Base-by-base conservation (phyloP, 2,329 filamentous ascomycete species). In the Alternaria conjuncta region DNA sequence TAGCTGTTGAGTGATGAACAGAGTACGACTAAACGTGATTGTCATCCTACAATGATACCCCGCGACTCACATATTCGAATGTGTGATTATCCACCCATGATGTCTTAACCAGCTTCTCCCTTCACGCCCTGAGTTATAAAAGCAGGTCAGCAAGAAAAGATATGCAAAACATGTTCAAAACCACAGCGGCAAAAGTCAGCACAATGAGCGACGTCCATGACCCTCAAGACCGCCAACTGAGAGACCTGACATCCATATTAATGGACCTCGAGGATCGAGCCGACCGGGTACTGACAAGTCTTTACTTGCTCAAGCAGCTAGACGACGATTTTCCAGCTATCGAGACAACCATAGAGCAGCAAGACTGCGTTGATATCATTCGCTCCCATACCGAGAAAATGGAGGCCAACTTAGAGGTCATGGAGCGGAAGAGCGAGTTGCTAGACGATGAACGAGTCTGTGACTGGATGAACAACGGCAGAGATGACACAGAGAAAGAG, bases 231-330 rank as follows among this genome's bases (percentile, higher is more conserved):
- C 18, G 21, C 18, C 46, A 21, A 8, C 20, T 2, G 15, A n/a
- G 28, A n/a, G 51, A 62, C 25, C 20, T 66, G 11, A 28, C 6
- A 11, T 12, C 28, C 9, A 6, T 60, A 7, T 44, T 64, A n/a
- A 18, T 20, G 2, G 56, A 57, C 41, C 55, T 66, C 20, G 47
- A 58, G 10, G 20, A 46, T 23, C 58, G 57, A 36, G 51, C 51
- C 8, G 51, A 61, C 21, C 55, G 51, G 6, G 23, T 64, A 15
- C 28, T 61, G 5, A 56, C 53, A 26, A 60, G 50, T 12, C 45
- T 64, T 18, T 53, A 45, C 36, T 45, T 66, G 15, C 20, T 66
- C 20, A 43, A 51, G 41, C 51, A 57, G 18, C n/a, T 61, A 36
- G 44, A 58, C 13, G 12, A 50, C 0, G 49, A 32, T 23, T 60